A percentile compares a stretch with the other conserved stretches of the same genome.
Evolutionary conservation across 164 flowering plant genomes (phyloP).

Genomic region (Amborella trichopoda): DNA sequence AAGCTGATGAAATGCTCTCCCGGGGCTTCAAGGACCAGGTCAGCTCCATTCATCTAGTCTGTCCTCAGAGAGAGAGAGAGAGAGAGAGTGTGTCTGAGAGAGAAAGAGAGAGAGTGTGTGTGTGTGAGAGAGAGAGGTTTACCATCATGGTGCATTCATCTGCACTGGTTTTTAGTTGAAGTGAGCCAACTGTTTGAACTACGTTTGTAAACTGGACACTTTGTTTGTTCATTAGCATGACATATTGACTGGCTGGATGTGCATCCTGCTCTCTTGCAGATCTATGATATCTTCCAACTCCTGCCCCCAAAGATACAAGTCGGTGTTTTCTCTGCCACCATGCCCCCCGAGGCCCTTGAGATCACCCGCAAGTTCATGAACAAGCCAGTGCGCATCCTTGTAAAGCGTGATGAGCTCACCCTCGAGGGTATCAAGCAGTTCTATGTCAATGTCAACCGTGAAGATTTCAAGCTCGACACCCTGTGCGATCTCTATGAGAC

Average conservation of each 20-base stretch:
- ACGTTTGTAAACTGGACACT: too few species aligned
- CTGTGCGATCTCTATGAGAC: constrained; percentile 8
- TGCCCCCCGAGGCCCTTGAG: constrained; percentile 71
- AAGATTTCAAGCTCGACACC: constrained; percentile 6
- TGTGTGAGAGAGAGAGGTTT: too few species aligned
- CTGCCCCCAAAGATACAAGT: constrained; percentile 49
- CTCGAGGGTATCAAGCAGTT: constrained; percentile 9
- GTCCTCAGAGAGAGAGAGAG: too few species aligned
- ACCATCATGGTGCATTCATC: too few species aligned
- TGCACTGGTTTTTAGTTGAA: too few species aligned
- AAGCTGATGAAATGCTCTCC: constrained; percentile 65
- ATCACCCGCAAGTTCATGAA: constrained; percentile 61
- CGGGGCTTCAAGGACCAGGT: constrained; percentile 68
- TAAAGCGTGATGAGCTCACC: constrained; percentile 62
- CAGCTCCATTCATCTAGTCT: too few species aligned
- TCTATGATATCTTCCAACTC: constrained; percentile 56
- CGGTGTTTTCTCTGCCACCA: constrained; percentile 62
- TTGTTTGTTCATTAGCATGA: too few species aligned
- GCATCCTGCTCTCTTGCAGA: constrained; percentile 25
- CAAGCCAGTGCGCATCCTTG: constrained; percentile 61
- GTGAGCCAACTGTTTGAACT: too few species aligned
- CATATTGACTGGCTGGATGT: too few species aligned
- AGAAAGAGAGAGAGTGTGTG: too few species aligned
- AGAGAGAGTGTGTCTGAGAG: too few species aligned
- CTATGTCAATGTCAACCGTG: constrained; percentile 3